These are phyloP conservation scores for Colletotrichum theobromicola DNA, from an alignment of 2,329 filamentous ascomycete genomes.

Conservation along the genomic window DNA sequence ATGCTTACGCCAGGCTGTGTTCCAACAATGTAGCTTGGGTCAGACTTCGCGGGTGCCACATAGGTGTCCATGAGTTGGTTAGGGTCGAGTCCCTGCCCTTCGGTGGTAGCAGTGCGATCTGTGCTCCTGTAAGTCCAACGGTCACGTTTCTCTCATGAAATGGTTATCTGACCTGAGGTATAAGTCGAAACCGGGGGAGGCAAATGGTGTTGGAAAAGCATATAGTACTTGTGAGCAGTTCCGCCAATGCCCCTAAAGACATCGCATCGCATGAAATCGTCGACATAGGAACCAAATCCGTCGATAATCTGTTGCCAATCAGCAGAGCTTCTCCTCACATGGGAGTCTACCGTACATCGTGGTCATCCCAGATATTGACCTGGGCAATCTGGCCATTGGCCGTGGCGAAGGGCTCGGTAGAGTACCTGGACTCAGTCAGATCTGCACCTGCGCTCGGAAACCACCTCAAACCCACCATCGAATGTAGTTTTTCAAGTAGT, in stretches of 20 bases:
- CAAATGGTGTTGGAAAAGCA: constrained; percentile 96
- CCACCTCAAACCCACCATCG: constrained; percentile 57
- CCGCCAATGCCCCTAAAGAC: constrained; percentile 93
- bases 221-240: constrained; percentile 95
- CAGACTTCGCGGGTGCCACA: constrained; percentile 61
- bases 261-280: constrained; percentile 90
- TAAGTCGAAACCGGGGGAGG: constrained; percentile 86
- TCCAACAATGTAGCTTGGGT: constrained; percentile 81
- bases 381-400: constrained; percentile 93
- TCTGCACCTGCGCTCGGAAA: constrained; percentile 38
- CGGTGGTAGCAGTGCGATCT: constrained; percentile 10
- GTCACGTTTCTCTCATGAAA: constrained; percentile 28
- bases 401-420: constrained; percentile 80
- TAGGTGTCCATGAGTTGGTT: constrained; percentile 77
- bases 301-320: constrained; percentile 72
- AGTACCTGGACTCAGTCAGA: constrained; percentile 65
- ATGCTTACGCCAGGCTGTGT: constrained; percentile 72
- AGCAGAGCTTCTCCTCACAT: not conserved
- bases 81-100: constrained; percentile 63
- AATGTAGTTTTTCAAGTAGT: constrained; percentile 91
- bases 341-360: constrained; percentile 64
- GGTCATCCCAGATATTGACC: constrained; percentile 98
- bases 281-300: constrained; percentile 91
- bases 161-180: constrained; percentile 68
- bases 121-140: constrained; percentile 22